Conservation (phyloP, 176 grass and related monocot species). For the Hordeum vulgare region MorexV3_pseudomolecules_assembly NC_058522.1:530329801-530330300, state of each 20-base stretch:
- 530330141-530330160: background rate
- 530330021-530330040: conserved; percentile 27
- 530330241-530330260: background rate
- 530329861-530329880: too few relatives aligned
- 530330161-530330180: background rate
- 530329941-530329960: conserved; percentile 53
- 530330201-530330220: background rate
- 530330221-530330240: background rate
- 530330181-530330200: background rate
- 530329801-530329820: too few relatives aligned
- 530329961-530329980: conserved; percentile 72
- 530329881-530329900: background rate
- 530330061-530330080: conserved; percentile 5
- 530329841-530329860: too few relatives aligned
- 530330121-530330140: background rate
- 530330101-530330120: background rate
- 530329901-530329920: background rate
- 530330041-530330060: conserved; percentile 34
- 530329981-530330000: conserved; percentile 54
- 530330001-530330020: conserved; percentile 42
- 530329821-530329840: too few relatives aligned
- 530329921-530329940: conserved; percentile 35
- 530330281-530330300: background rate
- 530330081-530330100: background rate
- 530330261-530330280: background rate